Conservation (phyloP, 306 rosid genomes). For the Parietaria judaica region DNA sequence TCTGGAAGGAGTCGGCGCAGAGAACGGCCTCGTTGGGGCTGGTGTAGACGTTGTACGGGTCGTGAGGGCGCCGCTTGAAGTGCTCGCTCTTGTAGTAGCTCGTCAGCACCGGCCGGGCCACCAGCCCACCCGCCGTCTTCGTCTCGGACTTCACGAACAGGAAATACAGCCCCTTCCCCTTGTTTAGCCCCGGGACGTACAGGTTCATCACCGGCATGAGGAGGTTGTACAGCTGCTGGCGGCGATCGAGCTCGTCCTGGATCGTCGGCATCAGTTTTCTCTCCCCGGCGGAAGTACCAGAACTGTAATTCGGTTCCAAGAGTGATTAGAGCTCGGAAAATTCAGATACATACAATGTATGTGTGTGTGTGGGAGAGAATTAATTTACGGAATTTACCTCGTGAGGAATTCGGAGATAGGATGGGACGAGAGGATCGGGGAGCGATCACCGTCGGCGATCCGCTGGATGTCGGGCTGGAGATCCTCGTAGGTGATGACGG, state of each 20-base stretch:
- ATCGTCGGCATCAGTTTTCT: slow-evolving; percentile 58
- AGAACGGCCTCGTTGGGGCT: slow-evolving; percentile 58
- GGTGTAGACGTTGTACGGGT: slow-evolving; percentile 48
- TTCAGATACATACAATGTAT: too few relatives aligned
- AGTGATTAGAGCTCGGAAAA: neutral
- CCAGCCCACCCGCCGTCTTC: slow-evolving; percentile 47
- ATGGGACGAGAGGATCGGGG: slow-evolving; percentile 46
- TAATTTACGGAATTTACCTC: slow-evolving; percentile 15
- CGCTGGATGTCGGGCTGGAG: slow-evolving; percentile 51
- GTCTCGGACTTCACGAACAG: slow-evolving; percentile 50
- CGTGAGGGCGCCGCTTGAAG: slow-evolving; percentile 57
- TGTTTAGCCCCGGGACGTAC: slow-evolving; percentile 50
- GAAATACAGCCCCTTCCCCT: slow-evolving; percentile 50
- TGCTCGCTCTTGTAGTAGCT: slow-evolving; percentile 54
- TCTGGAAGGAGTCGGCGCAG: slow-evolving; percentile 50
- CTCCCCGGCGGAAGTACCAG: slow-evolving; percentile 63
- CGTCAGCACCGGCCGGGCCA: slow-evolving; percentile 54
- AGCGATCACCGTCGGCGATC: slow-evolving; percentile 48
- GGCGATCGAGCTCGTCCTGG: slow-evolving; percentile 54
- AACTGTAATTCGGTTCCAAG: slow-evolving; percentile 21
- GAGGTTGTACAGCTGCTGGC: slow-evolving; percentile 49
- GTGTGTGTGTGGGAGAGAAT: too few relatives aligned
- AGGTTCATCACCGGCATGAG: slow-evolving; percentile 64
- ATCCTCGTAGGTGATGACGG: slow-evolving; percentile 45
- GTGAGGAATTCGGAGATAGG: slow-evolving; percentile 56